Evolutionary conservation across 306 rosid species (phyloP), one percentile per base, ranked within the genome.

Genomic region (Quercus gilva): DNA sequence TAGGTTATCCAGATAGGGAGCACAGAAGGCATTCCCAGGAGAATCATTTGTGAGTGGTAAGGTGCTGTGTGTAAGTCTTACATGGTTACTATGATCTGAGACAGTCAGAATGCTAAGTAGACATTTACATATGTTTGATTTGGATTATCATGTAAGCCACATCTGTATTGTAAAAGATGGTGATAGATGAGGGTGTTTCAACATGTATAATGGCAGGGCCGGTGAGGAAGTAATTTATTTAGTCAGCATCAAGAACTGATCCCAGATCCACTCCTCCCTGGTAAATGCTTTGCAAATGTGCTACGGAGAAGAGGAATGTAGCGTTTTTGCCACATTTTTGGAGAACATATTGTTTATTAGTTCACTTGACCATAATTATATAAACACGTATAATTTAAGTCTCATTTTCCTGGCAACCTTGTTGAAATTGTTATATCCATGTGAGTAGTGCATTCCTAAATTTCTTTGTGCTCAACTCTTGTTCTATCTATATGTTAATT

Each of bases 1-100:
- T 80, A 72, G 83, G 91, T 73, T 87, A 90, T 75, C 33, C 81
- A 3, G 95, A 90, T 79, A 89, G 93, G 86, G 97, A 92, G 55
- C 84, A 74, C 84, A 89, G 88, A 86, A 86, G 92, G 85, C 91
- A 88, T 74, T 79, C 60, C 6, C 97, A 87, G 56, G 97, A 90
- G 84, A 92, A 89, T 77, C 92, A 82, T 79, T 89, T 76, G n/a
- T 91, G 89, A 87, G 60, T 19, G 25, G 19, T 67, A 33, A 35
- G 51, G 0, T 60, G 33, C 51, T 67, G 14, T 25, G 69, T 67
- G 35, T 7, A 2, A 37, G 45, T 37, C 51, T 31, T 67, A 21
- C 45, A 18, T 17, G 71, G 15, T 35, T 31, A 67, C 51, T 67
- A 18, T 2, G 21, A 67, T 33, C 25, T 3, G 9, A 33, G 23